Base-by-base conservation (phyloP, 768 basidiomycete species). In the Tricholoma bakamatsutake region DNA sequence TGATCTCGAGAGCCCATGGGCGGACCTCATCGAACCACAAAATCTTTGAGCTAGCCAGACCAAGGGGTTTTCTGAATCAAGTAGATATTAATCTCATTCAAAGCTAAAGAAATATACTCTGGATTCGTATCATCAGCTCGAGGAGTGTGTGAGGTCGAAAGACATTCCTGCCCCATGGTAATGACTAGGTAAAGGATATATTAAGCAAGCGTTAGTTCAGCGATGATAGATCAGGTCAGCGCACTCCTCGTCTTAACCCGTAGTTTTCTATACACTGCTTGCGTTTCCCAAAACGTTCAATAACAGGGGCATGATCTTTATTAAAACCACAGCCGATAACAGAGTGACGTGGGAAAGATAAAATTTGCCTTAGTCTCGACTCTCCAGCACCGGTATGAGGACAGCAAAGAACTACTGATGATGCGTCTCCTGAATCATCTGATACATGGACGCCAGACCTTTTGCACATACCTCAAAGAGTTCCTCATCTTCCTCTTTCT, bases 181-280 rank as follows among this genome's bases (percentile, higher is more conserved):
- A 92, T 90, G 1, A 90, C 92, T 93, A 56, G 1, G 59, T 13
- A 13, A 15, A 40, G 34, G 9, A 34, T 28, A 5, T 15, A 31
- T 12, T 35, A 45, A 35, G 18, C 43, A 35, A 18, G 35, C 17
- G 46, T 24, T 21, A 15, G 9, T 17, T n/a, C 37, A 45, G 12
- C 15, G 27, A 50, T 24, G 2, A 59, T 43, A 21, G n/a, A 92
- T 87, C 18, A 93, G 73, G 6, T 89, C 89, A 0, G 90, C 91
- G 67, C 92, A 93, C 65, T 95, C 93, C 89, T 93, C 0, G 90
- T 89, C 65, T 93, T 91, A 37, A 84, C 80, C 24, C 88, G 76
- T 50, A 94, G 63, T 64, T 84, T 86, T 24, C 78, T 74, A 66
- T 88, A 85, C 50, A 85, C 84, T 0, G 78, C 66, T 5, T 10